Evolutionary conservation across 2,329 filamentous ascomycete genomes (phyloP).

Genomic region (Incumbomyces delicatus): DNA sequence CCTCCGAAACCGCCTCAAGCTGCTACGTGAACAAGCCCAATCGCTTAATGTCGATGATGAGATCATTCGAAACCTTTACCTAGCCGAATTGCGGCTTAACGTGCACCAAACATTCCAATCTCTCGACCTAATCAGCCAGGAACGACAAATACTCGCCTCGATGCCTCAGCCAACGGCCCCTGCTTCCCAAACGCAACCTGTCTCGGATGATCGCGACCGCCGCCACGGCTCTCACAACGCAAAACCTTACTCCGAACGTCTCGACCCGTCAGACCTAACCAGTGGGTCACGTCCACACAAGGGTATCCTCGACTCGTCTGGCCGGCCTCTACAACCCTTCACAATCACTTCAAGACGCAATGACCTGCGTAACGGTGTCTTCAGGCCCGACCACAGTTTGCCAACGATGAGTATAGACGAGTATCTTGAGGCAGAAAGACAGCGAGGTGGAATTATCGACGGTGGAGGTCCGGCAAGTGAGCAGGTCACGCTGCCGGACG

Average conservation of each 20-base stretch:
- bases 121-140: slow-evolving; percentile 77
- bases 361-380: slow-evolving; percentile 69
- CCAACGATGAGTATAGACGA: slow-evolving; percentile 98
- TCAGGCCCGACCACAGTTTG: slow-evolving; percentile 80
- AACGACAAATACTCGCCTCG: slow-evolving; percentile 65
- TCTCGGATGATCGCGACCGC: slow-evolving; percentile 20
- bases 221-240: slow-evolving; percentile 37
- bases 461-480: slow-evolving; percentile 72
- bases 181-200: slow-evolving; percentile 25
- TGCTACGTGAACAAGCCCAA: slow-evolving; percentile 12
- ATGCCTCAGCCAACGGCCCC: slow-evolving; percentile 53
- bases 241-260: slow-evolving; percentile 56
- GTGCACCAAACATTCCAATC: slow-evolving; percentile 74
- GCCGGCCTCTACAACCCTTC: slow-evolving; percentile 84
- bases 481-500: slow-evolving; percentile 62
- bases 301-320: slow-evolving; percentile 69
- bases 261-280: slow-evolving; percentile 56
- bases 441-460: slow-evolving; percentile 78
- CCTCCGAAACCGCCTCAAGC: slow-evolving; percentile 62
- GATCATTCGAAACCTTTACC: slow-evolving; percentile 65
- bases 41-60: slow-evolving; percentile 56
- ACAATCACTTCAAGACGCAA: slow-evolving; percentile 71
- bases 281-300: slow-evolving; percentile 39
- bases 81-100: slow-evolving; percentile 63
- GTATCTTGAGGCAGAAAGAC: slow-evolving; percentile 84